phyloP scores from a whole-genome alignment of 176 grass and related monocot species.

The Hsuehochloa calcarea region DNA sequence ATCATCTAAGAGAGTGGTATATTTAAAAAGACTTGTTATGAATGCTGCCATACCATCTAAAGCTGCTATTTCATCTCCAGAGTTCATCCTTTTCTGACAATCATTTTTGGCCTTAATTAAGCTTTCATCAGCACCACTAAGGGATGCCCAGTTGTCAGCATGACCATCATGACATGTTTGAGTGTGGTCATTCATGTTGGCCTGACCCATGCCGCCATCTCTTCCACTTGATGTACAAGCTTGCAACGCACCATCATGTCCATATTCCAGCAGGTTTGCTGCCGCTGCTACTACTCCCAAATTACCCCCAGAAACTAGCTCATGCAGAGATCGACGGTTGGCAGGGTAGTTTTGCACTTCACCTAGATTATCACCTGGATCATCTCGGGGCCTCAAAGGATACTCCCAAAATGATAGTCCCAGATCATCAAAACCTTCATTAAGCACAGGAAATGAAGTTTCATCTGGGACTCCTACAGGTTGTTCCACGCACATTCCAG shows the following conservation, averaged over 20 bases:
- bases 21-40: neutral
- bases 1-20: neutral
- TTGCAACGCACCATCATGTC: conserved; percentile 41
- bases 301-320: conserved; percentile 32
- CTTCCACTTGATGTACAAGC: neutral
- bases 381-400: conserved; percentile 34
- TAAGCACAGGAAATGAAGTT: conserved; percentile 42
- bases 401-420: conserved; percentile 60
- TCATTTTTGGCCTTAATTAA: neutral
- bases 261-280: conserved; percentile 40
- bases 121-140: conserved; percentile 18
- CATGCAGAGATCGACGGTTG: conserved; percentile 27
- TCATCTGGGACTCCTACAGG: conserved; percentile 28
- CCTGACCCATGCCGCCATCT: too few species aligned
- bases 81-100: conserved; percentile 31
- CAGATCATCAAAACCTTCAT: conserved; percentile 49
- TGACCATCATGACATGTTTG: too few species aligned
- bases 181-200: too few species aligned
- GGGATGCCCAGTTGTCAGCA: conserved; percentile 16
- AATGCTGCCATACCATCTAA: conserved; percentile 13
- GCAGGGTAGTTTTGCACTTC: conserved; percentile 35
- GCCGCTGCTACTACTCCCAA: conserved; percentile 7
- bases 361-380: conserved; percentile 34
- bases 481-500: conserved; percentile 42
- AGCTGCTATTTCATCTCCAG: conserved; percentile 21